A percentile compares a stretch with the other conserved stretches of the same genome.
phyloP scores from a whole-genome alignment of 495 filamentous ascomycete genomes.

The Friedmanniomyces endolithicus region DNA sequence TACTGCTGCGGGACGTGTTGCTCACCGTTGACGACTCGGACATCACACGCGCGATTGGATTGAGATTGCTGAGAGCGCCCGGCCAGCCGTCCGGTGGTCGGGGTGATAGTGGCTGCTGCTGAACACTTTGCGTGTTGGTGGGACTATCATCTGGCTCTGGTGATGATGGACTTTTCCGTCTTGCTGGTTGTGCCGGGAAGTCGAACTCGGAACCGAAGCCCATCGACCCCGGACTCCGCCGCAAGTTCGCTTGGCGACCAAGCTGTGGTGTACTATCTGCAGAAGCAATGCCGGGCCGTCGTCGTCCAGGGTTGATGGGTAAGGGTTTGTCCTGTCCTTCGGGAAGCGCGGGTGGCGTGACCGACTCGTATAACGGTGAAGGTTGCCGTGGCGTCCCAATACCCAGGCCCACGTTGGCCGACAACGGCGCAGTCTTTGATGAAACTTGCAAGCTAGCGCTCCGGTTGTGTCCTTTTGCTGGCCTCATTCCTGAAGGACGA shows the following conservation, averaged over 20 bases:
- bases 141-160: slow-evolving; percentile 5
- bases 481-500: slow-evolving; percentile 33
- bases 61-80: slow-evolving; percentile 24
- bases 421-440: slow-evolving; percentile 26
- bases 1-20: slow-evolving; percentile 71
- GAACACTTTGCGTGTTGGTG: slow-evolving; percentile 15
- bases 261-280: slow-evolving; percentile 15
- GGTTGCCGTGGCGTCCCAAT: slow-evolving; percentile 12
- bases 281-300: slow-evolving; percentile 16
- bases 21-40: slow-evolving; percentile 52
- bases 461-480: slow-evolving; percentile 55
- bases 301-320: slow-evolving; percentile 3
- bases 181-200: slow-evolving; percentile 44
- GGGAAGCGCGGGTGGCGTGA: slow-evolving; percentile 4
- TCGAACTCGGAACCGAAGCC: slow-evolving; percentile 37
- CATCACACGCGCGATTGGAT: slow-evolving; percentile 56
- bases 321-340: background rate
- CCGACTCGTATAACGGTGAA: slow-evolving; percentile 19
- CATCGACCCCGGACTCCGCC: background rate
- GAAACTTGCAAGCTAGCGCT: slow-evolving; percentile 75
- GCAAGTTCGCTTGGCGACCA: background rate
- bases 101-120: slow-evolving; percentile 25
- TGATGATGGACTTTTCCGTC: slow-evolving; percentile 16
- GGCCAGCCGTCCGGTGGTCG: slow-evolving; percentile 27
- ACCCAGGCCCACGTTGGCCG: background rate